Base-by-base conservation (phyloP, 2,329 filamentous ascomycete species). In the Stachybotrys elegans region DNA sequence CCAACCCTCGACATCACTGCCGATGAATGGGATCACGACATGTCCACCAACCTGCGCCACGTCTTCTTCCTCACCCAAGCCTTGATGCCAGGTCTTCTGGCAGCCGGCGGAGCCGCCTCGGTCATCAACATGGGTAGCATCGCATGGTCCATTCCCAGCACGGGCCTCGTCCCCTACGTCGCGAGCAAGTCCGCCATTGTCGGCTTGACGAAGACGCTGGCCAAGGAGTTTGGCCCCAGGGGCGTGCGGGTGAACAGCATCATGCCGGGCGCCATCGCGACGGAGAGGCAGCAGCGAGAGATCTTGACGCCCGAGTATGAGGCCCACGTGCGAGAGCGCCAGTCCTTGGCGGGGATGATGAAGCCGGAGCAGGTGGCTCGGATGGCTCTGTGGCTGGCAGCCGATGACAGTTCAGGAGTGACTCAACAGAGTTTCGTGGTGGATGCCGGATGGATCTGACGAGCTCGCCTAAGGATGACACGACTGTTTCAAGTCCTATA, bases 41-140 rank as follows among this genome's bases (percentile, higher is more conserved):
- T 78, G 29, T 66, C 65, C 31, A 59, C 67, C 20, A 75, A 74
- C 44, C 57, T 73, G 22, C 58, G 70, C 0, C 72, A 75, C 32
- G 49, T 56, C 3, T 63, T 94, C 29, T 76, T 94, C 3, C 71
- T 94, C 12, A 78, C 86, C 13, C 83, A 94, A 65, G 85, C 86
- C 2, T 76, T 79, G 0, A 63, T 81, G 16, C 83, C 82, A 0
- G 83, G 82, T 56, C 74, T 94, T 14, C 47, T 40, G 22, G 22
- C 41, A 11, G 47, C 46, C 0, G 29, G 50, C 6, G 41, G 65
- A 1, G n/a, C n/a, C n/a, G 57, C 87, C 79, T 4, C 68, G 66
- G 69, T 81, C 49, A 63, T 80, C 51, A 78, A 76, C 60, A 57
- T 80, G 43, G 75, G 73, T 4, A 75, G 70, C 41, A 73, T 78